Evolutionary conservation across 441 rosid species (phyloP).

Genomic region (Isatis lusitanica): DNA sequence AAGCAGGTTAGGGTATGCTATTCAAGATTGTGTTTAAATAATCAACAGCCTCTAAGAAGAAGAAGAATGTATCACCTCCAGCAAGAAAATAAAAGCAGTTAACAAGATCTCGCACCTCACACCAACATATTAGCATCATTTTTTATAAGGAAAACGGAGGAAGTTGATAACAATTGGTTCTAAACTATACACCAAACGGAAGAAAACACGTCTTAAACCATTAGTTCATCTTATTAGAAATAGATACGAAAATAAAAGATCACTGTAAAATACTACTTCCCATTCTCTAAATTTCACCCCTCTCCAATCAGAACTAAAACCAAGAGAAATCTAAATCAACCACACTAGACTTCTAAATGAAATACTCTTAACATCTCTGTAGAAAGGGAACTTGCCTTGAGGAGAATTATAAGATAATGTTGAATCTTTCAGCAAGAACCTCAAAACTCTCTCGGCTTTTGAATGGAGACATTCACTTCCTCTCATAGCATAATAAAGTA

Average conservation of each 20-base stretch:
- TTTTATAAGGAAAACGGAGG: not conserved
- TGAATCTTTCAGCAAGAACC: constrained; percentile 49
- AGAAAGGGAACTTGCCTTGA: constrained; percentile 51
- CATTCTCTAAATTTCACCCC: not conserved
- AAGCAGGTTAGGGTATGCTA: constrained; percentile 9
- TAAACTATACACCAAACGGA: constrained; percentile 4
- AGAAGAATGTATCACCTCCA: constrained; percentile 7
- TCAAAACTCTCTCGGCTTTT: constrained; percentile 57
- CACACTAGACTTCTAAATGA: not conserved
- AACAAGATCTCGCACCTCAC: constrained; percentile 17
- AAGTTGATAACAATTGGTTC: constrained; percentile 1
- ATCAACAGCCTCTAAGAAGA: not conserved
- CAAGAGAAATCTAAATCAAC: not conserved
- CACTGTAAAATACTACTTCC: constrained; percentile 11
- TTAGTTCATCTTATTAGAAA: not conserved
- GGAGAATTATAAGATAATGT: constrained; percentile 43
- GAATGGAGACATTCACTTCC: constrained; percentile 76
- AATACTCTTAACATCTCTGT: not conserved
- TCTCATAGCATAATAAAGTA: constrained; percentile 69
- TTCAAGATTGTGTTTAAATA: not conserved
- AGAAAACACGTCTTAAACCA: not conserved
- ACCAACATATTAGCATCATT: constrained; percentile 12
- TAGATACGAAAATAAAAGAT: not conserved
- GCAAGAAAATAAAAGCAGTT: constrained; percentile 19
- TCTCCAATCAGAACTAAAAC: constrained; percentile 12